Conservation (phyloP, 164 flowering plant genomes). For the Nelumbo lutea region DNA sequence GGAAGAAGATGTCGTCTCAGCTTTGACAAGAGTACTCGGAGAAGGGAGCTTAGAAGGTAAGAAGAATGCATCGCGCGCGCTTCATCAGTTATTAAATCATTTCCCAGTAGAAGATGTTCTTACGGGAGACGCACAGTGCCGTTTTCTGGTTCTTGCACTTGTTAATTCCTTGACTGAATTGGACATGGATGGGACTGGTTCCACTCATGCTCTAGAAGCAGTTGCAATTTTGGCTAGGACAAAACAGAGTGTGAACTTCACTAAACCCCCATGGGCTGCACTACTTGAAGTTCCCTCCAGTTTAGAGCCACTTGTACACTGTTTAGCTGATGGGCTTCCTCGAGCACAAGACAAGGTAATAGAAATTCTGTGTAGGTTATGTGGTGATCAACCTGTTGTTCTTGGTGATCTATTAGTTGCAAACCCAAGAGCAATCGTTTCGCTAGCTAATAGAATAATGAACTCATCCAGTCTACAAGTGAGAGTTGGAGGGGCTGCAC, state of each 20-base stretch:
- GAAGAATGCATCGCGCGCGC: constrained; percentile 74
- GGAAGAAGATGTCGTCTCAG: constrained; percentile 75
- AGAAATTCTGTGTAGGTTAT: constrained; percentile 72
- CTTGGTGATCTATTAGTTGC: constrained; percentile 61
- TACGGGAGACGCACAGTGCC: constrained; percentile 57
- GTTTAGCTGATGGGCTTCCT: constrained; percentile 68
- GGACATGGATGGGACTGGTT: constrained; percentile 54
- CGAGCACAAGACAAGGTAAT: constrained; percentile 73
- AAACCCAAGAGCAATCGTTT: constrained; percentile 39
- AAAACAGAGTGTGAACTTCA: constrained; percentile 45
- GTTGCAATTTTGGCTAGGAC: constrained; percentile 62
- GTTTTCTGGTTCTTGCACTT: constrained; percentile 56
- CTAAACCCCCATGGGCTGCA: constrained; percentile 53
- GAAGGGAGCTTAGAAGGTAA: constrained; percentile 83
- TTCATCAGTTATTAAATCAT: constrained; percentile 68
- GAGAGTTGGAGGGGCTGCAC: constrained; percentile 67
- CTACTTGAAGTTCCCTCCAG: constrained; percentile 65
- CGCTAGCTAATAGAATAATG: constrained; percentile 62
- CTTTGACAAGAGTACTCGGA: constrained; percentile 65
- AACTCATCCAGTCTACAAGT: constrained; percentile 69
- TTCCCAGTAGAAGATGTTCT: constrained; percentile 81
- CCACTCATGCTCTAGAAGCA: constrained; percentile 56
- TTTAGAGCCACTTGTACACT: constrained; percentile 53
- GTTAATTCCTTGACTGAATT: constrained; percentile 54
- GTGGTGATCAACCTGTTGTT: constrained; percentile 58